Evolutionary conservation across 2,329 filamentous ascomycete species (phyloP).

Genomic region (Dendryphion nanum): DNA sequence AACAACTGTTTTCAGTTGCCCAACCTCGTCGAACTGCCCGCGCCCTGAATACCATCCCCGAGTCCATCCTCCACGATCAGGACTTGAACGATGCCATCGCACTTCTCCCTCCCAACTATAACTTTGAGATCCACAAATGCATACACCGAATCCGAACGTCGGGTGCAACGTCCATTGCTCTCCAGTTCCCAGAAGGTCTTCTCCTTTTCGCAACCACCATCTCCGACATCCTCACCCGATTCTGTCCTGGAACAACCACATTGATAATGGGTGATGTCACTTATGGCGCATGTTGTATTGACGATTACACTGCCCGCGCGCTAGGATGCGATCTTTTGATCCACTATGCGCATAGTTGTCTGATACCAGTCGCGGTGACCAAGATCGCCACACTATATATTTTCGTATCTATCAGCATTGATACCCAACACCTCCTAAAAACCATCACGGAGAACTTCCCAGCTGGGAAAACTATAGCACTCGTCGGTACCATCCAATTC

Average conservation of each 20-base stretch:
- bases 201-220: conserved; percentile 96
- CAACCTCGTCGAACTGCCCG: conserved; percentile 71
- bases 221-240: conserved; percentile 91
- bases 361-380: conserved; percentile 94
- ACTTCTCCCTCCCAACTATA: conserved; percentile 92
- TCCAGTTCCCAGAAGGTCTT: conserved; percentile 97
- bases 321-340: conserved; percentile 92
- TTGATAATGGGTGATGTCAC: conserved; percentile 99
- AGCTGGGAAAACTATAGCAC: conserved; percentile 79
- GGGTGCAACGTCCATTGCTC: conserved; percentile 75
- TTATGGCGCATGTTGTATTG: conserved; percentile 97
- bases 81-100: conserved; percentile 84
- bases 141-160: conserved; percentile 87
- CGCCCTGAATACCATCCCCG: conserved; percentile 86
- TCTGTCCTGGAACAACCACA: conserved; percentile 88
- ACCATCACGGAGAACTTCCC: conserved; percentile 88
- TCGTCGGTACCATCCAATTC: conserved; percentile 98
- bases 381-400: conserved; percentile 97
- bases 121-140: conserved; percentile 97
- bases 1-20: conserved; percentile 55
- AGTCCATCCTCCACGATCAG: conserved; percentile 75
- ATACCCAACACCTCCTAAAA: conserved; percentile 80
- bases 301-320: conserved; percentile 94
- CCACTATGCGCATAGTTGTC: conserved; percentile 94
- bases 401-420: conserved; percentile 97